These are phyloP conservation scores for Lycium barbarum DNA, from an alignment of 257 asterid genomes.

Conservation along the genomic window DNA sequence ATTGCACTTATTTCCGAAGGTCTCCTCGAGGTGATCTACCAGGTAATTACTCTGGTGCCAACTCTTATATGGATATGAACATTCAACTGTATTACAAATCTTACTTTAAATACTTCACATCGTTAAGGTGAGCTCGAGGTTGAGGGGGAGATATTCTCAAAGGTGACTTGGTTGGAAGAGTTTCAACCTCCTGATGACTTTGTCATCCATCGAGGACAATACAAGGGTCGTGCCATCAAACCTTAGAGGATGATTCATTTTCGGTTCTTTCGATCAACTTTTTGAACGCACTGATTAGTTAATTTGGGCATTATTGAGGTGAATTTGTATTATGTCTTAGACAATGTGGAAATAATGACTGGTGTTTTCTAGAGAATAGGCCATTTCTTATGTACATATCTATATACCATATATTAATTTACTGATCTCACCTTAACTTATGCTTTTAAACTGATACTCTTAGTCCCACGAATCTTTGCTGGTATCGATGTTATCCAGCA, in stretches of 20 bases:
- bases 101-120: neutral
- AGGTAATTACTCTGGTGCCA: conserved; percentile 49
- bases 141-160: conserved; percentile 72
- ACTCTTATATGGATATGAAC: neutral
- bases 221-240: conserved; percentile 87
- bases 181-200: conserved; percentile 93
- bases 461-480: too few relatives aligned
- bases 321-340: conserved; percentile 41
- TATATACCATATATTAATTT: conserved; percentile 53
- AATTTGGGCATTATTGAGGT: conserved; percentile 47
- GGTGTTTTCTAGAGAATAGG: conserved; percentile 48
- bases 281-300: conserved; percentile 31
- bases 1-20: conserved; percentile 86
- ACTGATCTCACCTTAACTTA: conserved; percentile 44
- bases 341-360: conserved; percentile 39
- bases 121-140: conserved; percentile 71
- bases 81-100: conserved; percentile 7
- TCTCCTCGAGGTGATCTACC: conserved; percentile 73
- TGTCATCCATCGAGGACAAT: conserved; percentile 88
- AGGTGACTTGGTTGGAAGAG: conserved; percentile 93
- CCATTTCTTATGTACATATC: conserved; percentile 74
- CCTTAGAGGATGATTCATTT: conserved; percentile 45
- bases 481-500: neutral
- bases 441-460: neutral
- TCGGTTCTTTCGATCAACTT: conserved; percentile 20